Evolutionary conservation across 78 protist genomes (phyloP).

Genomic region (Dictyostelium intermedium): DNA sequence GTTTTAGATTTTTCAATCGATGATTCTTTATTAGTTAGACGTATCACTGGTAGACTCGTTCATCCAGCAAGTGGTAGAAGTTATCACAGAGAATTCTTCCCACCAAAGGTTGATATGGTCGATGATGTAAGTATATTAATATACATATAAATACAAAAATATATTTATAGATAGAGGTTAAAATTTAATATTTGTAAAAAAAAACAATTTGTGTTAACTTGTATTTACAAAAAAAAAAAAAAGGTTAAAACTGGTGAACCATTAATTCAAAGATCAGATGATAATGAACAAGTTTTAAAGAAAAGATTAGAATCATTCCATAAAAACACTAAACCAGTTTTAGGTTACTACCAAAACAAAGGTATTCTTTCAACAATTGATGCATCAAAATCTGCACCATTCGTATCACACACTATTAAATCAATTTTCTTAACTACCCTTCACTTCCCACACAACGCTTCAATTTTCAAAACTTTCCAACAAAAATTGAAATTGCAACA

Average conservation of each 20-base stretch:
- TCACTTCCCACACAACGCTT: constrained; percentile 46
- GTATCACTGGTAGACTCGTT: constrained; percentile 95
- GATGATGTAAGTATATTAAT: constrained; percentile 90
- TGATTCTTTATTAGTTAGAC: constrained; percentile 89
- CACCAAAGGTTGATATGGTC: constrained; percentile 88
- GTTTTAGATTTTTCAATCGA: constrained; percentile 89
- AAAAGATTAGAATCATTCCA: constrained; percentile 81
- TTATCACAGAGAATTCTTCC: constrained; percentile 94
- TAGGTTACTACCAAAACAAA: constrained; percentile 49
- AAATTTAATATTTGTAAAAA: too few relatives aligned
- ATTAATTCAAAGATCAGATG: constrained; percentile 95
- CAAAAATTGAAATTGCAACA: too few relatives aligned
- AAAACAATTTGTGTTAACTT: too few relatives aligned
- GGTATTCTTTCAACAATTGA: constrained; percentile 71
- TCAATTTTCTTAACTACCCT: constrained; percentile 38
- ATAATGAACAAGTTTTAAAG: constrained; percentile 85
- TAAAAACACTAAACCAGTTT: constrained; percentile 73
- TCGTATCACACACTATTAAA: constrained; percentile 40
- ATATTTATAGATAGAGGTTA: too few relatives aligned
- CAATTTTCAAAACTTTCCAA: neutral
- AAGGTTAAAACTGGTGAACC: constrained; percentile 96
- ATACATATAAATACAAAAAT: neutral
- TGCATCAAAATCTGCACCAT: constrained; percentile 54
- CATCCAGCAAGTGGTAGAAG: constrained; percentile 92
- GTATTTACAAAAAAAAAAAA: neutral